Conservation (phyloP, 2,329 filamentous ascomycete genomes). For the Stachybotrys chlorohalonatus region DNA sequence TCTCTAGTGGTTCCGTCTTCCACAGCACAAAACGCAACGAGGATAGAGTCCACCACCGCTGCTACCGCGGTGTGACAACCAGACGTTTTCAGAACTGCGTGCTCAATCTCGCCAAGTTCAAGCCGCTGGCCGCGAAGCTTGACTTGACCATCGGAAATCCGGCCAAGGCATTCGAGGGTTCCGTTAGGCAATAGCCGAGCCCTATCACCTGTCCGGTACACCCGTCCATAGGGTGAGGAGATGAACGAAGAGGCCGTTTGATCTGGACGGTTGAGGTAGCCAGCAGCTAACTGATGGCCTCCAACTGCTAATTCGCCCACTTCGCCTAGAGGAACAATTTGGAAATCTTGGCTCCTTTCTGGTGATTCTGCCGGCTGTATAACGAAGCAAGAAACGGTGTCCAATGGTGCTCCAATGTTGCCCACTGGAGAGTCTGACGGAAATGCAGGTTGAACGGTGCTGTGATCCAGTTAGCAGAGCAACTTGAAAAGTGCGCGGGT, state of each 20-base stretch:
- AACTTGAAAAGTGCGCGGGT: not conserved
- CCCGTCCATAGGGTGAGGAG: constrained; percentile 52
- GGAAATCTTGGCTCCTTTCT: constrained; percentile 21
- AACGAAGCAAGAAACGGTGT: constrained; percentile 73
- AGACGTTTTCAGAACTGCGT: constrained; percentile 51
- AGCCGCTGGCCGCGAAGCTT: constrained; percentile 80
- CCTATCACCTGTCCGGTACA: constrained; percentile 83
- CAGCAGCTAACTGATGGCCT: constrained; percentile 68
- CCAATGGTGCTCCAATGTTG: constrained; percentile 69
- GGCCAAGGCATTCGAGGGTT: constrained; percentile 72
- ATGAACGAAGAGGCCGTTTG: constrained; percentile 68
- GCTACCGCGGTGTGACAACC: constrained; percentile 59
- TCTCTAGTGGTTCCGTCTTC: constrained; percentile 25
- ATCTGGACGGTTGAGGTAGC: constrained; percentile 73
- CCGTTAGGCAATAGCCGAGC: constrained; percentile 60
- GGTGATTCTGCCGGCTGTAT: constrained; percentile 34
- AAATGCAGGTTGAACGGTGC: constrained; percentile 63
- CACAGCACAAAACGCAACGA: constrained; percentile 68
- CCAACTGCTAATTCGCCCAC: constrained; percentile 75
- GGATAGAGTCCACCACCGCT: constrained; percentile 53
- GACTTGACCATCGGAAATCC: constrained; percentile 72
- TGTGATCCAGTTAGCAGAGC: constrained; percentile 12
- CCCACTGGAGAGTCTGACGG: constrained; percentile 44
- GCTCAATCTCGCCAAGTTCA: constrained; percentile 71
- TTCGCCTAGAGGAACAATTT: constrained; percentile 55